phyloP scores from a whole-genome alignment of 176 grass and related monocot species.

The Phoenix roebelenii region DNA sequence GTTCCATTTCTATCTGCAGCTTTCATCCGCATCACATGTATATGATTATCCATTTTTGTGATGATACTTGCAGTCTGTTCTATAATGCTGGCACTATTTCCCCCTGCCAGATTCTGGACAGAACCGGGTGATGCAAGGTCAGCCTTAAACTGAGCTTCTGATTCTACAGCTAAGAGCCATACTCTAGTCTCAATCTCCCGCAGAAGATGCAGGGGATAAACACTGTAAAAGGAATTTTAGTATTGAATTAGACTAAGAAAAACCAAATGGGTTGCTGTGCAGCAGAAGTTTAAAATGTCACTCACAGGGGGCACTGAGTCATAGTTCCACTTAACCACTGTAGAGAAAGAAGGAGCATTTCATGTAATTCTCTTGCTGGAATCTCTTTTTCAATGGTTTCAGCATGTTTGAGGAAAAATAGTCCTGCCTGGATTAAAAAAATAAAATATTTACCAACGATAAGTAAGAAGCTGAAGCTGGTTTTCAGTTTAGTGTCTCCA shows the following conservation, averaged over 20 bases:
- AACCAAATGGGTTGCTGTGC: conserved; percentile 6
- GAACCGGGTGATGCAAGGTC: conserved; percentile 38
- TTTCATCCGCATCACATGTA: conserved; percentile 48
- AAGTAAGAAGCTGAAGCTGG: not conserved
- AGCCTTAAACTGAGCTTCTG: conserved; percentile 61
- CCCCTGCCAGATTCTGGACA: conserved; percentile 48
- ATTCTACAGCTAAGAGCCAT: conserved; percentile 93
- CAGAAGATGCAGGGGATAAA: conserved; percentile 90
- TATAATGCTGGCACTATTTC: conserved; percentile 62
- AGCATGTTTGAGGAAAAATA: conserved; percentile 96
- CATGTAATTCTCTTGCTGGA: conserved; percentile 73
- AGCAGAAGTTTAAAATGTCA: conserved; percentile 8
- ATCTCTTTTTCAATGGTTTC: conserved; percentile 89
- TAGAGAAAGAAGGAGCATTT: conserved; percentile 77
- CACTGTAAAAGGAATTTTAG: conserved; percentile 36
- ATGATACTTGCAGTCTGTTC: conserved; percentile 86
- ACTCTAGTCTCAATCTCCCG: conserved; percentile 97
- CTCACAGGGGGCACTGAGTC: conserved; percentile 78
- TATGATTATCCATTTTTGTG: conserved; percentile 85
- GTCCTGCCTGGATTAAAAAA: conserved; percentile 43
- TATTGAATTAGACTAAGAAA: conserved; percentile 15
- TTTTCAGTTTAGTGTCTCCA: not conserved
- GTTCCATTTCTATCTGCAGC: conserved; percentile 47
- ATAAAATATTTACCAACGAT: not conserved
- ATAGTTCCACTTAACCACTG: conserved; percentile 99